Evolutionary conservation across 108 stramenopile genomes (phyloP), one percentile per base, ranked within the genome.

Genomic region (Cyclotella sp.): DNA sequence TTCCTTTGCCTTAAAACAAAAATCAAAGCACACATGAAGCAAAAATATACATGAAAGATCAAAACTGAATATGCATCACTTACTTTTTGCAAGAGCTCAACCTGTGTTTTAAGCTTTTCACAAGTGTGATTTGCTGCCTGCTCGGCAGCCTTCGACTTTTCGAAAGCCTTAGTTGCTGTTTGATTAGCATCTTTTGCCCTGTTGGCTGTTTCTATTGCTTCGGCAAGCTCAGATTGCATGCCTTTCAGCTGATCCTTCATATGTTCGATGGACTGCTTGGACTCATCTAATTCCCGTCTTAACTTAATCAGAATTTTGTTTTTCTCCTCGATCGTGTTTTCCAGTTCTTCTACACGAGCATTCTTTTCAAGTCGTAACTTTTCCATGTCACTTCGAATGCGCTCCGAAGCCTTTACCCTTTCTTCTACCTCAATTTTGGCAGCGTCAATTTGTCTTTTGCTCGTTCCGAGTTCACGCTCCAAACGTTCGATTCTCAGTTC

Each of bases 41-140:
- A 58, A 2, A 5, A 34, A 34, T 34, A 34, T 6, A 2, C 34
- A 34, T 6, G 13, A 3, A 9, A 49, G 18, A 49, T 3, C n/a
- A 49, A 49, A 49, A 49, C 19, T 58, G 13, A 6, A 58, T 21
- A 9, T 12, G 4, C 13, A 58, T 58, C 22, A 58, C 61, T 15
- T 11, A 62, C 61, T 30, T 66, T 75, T 57, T 71, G 69, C 21
- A 82, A 46, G 16, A 65, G 53, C 7, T 82, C 64, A 10, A 82
- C 68, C 70, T 75, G 69, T 15, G 60, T 53, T 54, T 82, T 75
- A 10, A 82, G 70, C 39, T 75, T 75, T 59, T 82, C 81, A 40
- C 63, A 75, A 15, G 68, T 59, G 21, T 65, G 53, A 19, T 71
- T 63, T 26, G 64, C 68, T 57, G 73, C 52, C 46, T 59, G 41